Conservation (phyloP, 441 rosid species). For the Daphne laureola region DNA sequence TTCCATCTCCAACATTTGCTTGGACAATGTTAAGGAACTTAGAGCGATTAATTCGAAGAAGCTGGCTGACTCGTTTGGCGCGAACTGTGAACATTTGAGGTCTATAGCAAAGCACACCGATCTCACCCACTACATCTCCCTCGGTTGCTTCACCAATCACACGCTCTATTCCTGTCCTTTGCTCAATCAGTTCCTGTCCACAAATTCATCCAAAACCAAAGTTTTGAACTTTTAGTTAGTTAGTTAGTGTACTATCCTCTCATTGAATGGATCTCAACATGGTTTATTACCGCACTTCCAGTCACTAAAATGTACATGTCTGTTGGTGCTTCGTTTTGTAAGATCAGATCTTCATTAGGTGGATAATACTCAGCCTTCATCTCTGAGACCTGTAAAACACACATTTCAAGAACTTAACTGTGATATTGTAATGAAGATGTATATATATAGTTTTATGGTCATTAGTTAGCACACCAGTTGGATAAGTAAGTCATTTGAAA, state of each 20-base stretch:
- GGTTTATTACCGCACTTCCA: slow-evolving; percentile 60
- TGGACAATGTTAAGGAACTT: slow-evolving; percentile 59
- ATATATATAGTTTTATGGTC: too few species aligned
- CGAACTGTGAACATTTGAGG: slow-evolving; percentile 83
- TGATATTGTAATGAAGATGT: too few species aligned
- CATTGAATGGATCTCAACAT: too few species aligned
- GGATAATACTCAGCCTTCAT: slow-evolving; percentile 92
- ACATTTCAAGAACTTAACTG: not conserved
- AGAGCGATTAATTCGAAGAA: slow-evolving; percentile 77
- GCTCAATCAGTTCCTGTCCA: slow-evolving; percentile 57
- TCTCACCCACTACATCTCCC: slow-evolving; percentile 71
- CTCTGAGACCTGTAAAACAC: slow-evolving; percentile 56
- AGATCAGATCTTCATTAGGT: slow-evolving; percentile 85
- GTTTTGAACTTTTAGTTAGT: too few species aligned
- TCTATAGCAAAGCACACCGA: slow-evolving; percentile 69
- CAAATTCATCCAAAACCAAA: not conserved
- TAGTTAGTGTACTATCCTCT: too few species aligned
- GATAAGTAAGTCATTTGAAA: slow-evolving; percentile 87
- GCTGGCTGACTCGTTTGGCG: slow-evolving; percentile 68
- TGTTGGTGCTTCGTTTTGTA: slow-evolving; percentile 91
- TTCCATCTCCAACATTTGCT: slow-evolving; percentile 84
- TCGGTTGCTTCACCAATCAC: slow-evolving; percentile 50
- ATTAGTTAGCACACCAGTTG: slow-evolving; percentile 54
- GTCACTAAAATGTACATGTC: slow-evolving; percentile 76
- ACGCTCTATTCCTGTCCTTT: slow-evolving; percentile 54